Conservation (phyloP, 2,329 filamentous ascomycete species). For the Elsinoe arachidis region DNA sequence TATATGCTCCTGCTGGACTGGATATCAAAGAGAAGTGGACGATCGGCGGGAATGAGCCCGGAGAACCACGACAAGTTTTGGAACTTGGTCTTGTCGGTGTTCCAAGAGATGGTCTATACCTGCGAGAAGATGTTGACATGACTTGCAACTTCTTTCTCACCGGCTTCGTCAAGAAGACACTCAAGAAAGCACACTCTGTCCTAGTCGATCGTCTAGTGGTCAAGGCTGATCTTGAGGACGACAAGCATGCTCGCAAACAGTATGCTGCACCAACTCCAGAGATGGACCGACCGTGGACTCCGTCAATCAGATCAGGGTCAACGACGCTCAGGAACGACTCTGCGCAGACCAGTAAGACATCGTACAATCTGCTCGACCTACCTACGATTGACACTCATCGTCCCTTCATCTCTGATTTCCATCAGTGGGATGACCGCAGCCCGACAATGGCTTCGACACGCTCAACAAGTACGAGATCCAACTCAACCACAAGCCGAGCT, state of each 20-base stretch:
- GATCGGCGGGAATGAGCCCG: constrained; percentile 61
- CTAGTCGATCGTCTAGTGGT: constrained; percentile 49
- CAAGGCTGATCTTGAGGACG: constrained; percentile 17
- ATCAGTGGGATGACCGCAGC: not conserved
- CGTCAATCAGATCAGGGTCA: not conserved
- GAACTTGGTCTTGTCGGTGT: constrained; percentile 51
- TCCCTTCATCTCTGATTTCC: not conserved
- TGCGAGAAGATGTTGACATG: constrained; percentile 80
- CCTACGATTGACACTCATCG: not conserved
- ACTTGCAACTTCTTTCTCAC: constrained; percentile 69
- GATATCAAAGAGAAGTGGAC: constrained; percentile 73
- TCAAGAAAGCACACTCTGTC: constrained; percentile 64
- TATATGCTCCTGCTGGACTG: constrained; percentile 72
- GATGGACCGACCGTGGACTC: constrained; percentile 3
- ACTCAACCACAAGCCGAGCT: not conserved
- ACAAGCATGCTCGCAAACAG: constrained; percentile 13
- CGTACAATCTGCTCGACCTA: not conserved
- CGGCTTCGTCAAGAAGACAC: constrained; percentile 70
- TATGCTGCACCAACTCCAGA: constrained; percentile 6
- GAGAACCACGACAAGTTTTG: constrained; percentile 55
- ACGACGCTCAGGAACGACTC: constrained; percentile 5
- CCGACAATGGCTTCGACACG: not conserved
- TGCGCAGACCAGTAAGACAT: constrained; percentile 1
- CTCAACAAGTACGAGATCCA: not conserved
- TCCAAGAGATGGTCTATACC: constrained; percentile 62